Base-by-base conservation (phyloP, 495 filamentous ascomycete species). In the Podospora appendiculata region DNA sequence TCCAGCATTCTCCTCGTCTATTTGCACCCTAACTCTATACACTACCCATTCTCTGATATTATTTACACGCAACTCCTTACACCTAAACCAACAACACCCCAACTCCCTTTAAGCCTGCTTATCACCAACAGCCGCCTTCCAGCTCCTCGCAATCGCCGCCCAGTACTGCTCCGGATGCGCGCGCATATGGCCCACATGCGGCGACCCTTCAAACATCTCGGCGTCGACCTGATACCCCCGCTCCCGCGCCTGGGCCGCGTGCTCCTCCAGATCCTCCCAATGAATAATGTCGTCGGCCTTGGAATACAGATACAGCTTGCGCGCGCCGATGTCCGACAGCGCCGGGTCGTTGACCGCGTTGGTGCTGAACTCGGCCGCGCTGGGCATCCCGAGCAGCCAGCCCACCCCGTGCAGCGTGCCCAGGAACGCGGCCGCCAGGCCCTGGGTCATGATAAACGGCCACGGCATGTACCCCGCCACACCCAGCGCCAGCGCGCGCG, bases 141-240 rank as follows among this genome's bases (percentile, higher is more conserved):
- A 82, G 19, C 64, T 64, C 16, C 46, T 56, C 32, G 55, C 41
- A 41, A 82, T 74, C 41, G 62, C 68, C 8, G 51, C 54, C 80
- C 79, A 83, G 57, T 83, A 84, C 53, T 73, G 61, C 43, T 76
- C 69, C 4, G 72, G 63, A 52, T 79, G 70, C 52, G 65, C 47
- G 25, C 77, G 60, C 76, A 82, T 77, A 57, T 82, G 79, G 0
- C 76, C 75, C 11, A 81, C 78, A 58, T 81, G 78, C 2, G 69
- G 62, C 16, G 75, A 76, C 16, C 76, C 75, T 47, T 79, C 69
- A 51, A 82, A 82, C 55, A 76, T 56, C 54, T 75, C 67, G 32
- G 65, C 45, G 25, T 70, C 67, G 8, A 71, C 69, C 8, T 45
- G 56, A 39, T 72, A 80, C 0, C 77, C 78, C 38, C 51, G 59